Conservation (phyloP, 306 rosid genomes). For the Cyamopsis tetragonoloba region DNA sequence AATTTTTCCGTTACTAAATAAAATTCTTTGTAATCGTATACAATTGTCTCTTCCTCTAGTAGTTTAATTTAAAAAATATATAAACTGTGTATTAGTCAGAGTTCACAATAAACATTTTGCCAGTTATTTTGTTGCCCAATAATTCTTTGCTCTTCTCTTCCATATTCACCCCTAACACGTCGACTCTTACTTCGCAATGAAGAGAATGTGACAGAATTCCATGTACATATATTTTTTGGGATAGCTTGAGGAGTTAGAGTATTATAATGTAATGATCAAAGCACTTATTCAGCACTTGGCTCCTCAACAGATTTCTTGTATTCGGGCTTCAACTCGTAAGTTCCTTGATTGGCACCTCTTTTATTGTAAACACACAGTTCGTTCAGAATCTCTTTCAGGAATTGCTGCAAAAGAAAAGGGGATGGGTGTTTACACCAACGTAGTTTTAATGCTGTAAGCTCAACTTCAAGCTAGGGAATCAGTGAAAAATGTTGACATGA, state of each 20-base stretch:
- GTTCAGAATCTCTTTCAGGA: conserved; percentile 93
- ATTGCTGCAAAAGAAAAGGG: conserved; percentile 69
- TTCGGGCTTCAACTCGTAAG: conserved; percentile 97
- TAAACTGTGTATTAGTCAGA: background rate
- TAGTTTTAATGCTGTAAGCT: background rate
- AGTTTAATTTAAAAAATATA: background rate
- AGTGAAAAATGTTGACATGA: background rate
- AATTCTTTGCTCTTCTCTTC: background rate
- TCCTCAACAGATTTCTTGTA: conserved; percentile 94
- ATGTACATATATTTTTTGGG: background rate
- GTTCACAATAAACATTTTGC: conserved; percentile 7
- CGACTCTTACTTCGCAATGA: background rate
- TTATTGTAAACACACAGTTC: conserved; percentile 95
- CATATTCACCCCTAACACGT: conserved; percentile 3
- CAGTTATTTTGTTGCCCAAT: background rate
- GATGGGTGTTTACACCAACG: background rate
- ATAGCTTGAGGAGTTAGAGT: background rate
- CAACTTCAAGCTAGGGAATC: background rate
- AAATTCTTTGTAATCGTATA: background rate
- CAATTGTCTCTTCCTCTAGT: background rate
- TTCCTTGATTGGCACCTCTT: conserved; percentile 98
- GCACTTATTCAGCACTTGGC: conserved; percentile 50
- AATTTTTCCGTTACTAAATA: background rate
- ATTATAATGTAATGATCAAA: background rate
- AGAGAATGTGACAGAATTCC: background rate